phyloP scores from a whole-genome alignment of 2,329 filamentous ascomycete species.

The Lojkania enalia region DNA sequence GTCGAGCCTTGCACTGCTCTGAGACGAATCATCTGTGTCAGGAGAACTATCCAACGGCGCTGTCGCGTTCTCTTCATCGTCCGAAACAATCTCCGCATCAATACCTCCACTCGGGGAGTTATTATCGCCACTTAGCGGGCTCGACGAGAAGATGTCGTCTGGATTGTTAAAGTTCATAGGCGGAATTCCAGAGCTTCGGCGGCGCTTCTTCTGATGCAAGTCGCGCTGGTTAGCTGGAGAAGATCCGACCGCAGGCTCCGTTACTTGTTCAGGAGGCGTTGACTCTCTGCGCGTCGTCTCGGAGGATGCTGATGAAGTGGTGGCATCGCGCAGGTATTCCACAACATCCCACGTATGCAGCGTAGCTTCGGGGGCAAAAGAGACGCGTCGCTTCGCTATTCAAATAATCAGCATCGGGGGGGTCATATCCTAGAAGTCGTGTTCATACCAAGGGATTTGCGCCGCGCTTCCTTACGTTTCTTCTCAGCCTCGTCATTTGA shows the following conservation, averaged over 20 bases:
- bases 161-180: constrained; percentile 66
- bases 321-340: constrained; percentile 85
- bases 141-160: constrained; percentile 72
- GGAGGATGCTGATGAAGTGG: constrained; percentile 70
- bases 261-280: constrained; percentile 63
- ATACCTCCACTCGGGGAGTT: constrained; percentile 46
- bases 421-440: not conserved
- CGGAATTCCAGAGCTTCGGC: constrained; percentile 68
- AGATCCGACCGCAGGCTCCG: constrained; percentile 60
- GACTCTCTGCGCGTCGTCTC: constrained; percentile 74
- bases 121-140: constrained; percentile 69
- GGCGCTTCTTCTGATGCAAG: constrained; percentile 62
- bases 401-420: constrained; percentile 15
- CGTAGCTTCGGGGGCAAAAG: constrained; percentile 95
- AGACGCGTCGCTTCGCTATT: constrained; percentile 82
- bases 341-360: constrained; percentile 96
- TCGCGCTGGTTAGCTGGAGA: constrained; percentile 69
- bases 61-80: constrained; percentile 72
- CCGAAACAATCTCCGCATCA: constrained; percentile 58
- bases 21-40: constrained; percentile 60
- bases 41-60: constrained; percentile 60
- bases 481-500: constrained; percentile 59
- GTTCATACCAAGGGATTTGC: constrained; percentile 76
- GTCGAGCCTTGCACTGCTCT: constrained; percentile 74
- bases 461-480: constrained; percentile 80